Base-by-base conservation (phyloP, 306 rosid genomes). In the Quercus parvula region DNA sequence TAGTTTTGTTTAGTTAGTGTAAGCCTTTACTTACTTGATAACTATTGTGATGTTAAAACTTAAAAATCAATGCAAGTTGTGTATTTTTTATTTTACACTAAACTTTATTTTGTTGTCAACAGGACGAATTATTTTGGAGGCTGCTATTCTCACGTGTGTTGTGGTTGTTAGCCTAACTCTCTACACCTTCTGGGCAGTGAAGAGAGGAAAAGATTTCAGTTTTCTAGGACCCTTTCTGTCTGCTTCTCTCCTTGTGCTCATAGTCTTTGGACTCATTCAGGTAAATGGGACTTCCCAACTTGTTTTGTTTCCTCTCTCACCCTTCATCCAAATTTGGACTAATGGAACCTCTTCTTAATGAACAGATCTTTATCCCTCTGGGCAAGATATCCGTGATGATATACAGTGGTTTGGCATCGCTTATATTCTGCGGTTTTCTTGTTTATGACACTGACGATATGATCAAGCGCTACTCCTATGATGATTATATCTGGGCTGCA, bases 131-230 rank as follows among this genome's bases (percentile, higher is more conserved):
- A 55, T 85, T 30, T 17, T 85, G 24, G 71, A 74, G 66, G 83
- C 85, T 1, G 83, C 78, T 5, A 74, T 75, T 19, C 68, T 85
- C 73, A 81, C 88, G n/a, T 3, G 75, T 24, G 71, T 10, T 25
- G 83, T 75, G 13, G 85, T 85, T 14, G 27, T 78, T 2, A 31
- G 79, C 62, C 80, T 85, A 13, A 85, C 88, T 2, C 24, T 75
- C 2, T 85, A 85, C 81, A 85, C 88, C 61, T 85, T 85, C 68
- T 78, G 81, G 85, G 88, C 85, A 13, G 85, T 78, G 4, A 85
- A 71, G 41, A 76, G 79, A 46, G 85, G 88, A n/a, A 64, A 51
- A 0, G 88, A 85, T 33, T 85, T 81, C 83, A 31, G 52, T 31
- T 81, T 85, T 75, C 83, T 85, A 1, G 85, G 78, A 19, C 88